phyloP scores from a whole-genome alignment of 176 grass and related monocot genomes.

The Guadua angustifolia region DNA sequence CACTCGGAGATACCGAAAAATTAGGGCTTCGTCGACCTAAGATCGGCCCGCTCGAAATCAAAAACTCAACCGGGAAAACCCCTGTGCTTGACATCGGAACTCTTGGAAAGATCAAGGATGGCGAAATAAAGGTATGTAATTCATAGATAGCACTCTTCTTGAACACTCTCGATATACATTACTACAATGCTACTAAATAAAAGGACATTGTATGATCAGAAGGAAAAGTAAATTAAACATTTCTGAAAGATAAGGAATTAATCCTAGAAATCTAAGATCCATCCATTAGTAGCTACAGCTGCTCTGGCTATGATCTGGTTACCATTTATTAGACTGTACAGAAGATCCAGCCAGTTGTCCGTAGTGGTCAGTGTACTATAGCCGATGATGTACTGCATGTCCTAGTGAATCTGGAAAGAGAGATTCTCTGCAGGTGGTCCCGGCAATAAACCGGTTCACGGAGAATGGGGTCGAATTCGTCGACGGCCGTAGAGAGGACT shows the following conservation, averaged over 20 bases:
- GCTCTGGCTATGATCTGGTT: too few species aligned
- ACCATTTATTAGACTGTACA: too few species aligned
- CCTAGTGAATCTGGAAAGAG: conserved; percentile 30
- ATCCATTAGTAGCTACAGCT: too few species aligned
- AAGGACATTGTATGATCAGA: too few species aligned
- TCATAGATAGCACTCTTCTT: background rate
- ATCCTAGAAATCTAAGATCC: too few species aligned
- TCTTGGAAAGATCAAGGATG: conserved; percentile 64
- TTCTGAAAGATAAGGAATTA: too few species aligned
- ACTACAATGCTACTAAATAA: background rate
- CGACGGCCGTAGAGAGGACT: conserved; percentile 60
- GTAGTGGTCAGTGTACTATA: background rate
- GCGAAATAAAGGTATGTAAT: conserved; percentile 67
- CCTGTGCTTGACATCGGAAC: conserved; percentile 77
- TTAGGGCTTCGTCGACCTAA: conserved; percentile 62
- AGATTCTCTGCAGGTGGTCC: conserved; percentile 70
- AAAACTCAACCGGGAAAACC: conserved; percentile 69
- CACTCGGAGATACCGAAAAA: conserved; percentile 73
- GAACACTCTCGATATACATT: background rate
- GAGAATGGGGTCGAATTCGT: conserved; percentile 61
- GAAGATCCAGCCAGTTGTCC: background rate
- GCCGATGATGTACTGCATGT: conserved; percentile 2
- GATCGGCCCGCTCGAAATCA: conserved; percentile 72
- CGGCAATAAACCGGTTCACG: conserved; percentile 60
- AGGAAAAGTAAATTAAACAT: too few species aligned